A percentile compares a stretch with the other conserved stretches of the same genome.
Evolutionary conservation across 345 rosid genomes (phyloP).

Genomic region (Litchi chinensis): DNA sequence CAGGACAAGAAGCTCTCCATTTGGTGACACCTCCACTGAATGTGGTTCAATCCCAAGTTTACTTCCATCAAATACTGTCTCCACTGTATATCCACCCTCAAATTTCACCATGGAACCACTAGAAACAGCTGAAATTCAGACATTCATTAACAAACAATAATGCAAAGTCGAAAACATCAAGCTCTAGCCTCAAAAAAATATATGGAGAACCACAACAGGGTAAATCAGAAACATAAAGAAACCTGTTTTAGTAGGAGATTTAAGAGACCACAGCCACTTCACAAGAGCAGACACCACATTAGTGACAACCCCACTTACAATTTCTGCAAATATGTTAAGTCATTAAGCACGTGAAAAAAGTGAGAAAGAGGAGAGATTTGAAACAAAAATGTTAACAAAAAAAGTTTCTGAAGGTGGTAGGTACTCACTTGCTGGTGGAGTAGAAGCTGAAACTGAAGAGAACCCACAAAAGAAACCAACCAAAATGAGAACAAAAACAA

Average conservation of each 20-base stretch:
- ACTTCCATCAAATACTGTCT: slow-evolving; percentile 97
- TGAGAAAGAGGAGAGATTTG: slow-evolving; percentile 1
- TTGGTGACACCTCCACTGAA: slow-evolving; percentile 65
- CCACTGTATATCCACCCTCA: slow-evolving; percentile 90
- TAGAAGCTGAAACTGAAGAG: slow-evolving; percentile 72
- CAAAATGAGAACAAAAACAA: slow-evolving; percentile 42
- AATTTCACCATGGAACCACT: slow-evolving; percentile 93
- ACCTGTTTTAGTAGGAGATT: slow-evolving; percentile 75
- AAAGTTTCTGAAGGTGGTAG: background rate
- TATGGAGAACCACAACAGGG: slow-evolving; percentile 2
- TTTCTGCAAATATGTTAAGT: slow-evolving; percentile 50
- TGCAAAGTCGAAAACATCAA: background rate
- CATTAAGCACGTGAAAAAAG: background rate
- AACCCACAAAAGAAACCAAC: slow-evolving; percentile 49
- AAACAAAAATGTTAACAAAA: background rate
- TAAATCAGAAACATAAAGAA: slow-evolving; percentile 1
- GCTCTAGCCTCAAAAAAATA: background rate
- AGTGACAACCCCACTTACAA: slow-evolving; percentile 72
- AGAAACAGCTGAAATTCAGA: slow-evolving; percentile 56
- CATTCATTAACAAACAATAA: slow-evolving; percentile 14
- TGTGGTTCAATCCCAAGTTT: slow-evolving; percentile 90
- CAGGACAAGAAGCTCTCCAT: slow-evolving; percentile 85
- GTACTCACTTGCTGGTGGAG: slow-evolving; percentile 79
- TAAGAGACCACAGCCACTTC: slow-evolving; percentile 93
- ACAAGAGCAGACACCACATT: slow-evolving; percentile 74